Conservation (phyloP, 768 basidiomycete species). For the Daedaleopsis nitida region DNA sequence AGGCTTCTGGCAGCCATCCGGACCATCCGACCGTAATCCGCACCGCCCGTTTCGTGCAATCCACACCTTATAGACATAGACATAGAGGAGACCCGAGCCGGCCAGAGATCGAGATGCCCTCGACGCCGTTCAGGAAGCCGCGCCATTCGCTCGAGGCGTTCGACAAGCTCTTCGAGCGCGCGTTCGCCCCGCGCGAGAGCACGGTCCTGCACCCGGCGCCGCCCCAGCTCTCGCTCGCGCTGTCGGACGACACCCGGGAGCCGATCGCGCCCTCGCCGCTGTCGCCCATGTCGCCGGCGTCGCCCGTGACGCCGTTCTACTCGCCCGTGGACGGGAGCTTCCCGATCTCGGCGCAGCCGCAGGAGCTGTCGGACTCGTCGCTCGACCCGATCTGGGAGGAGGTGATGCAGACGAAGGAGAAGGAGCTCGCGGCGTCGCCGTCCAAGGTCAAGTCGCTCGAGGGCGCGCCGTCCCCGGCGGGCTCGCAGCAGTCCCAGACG, state of each 20-base stretch:
- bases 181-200: conserved; percentile 20
- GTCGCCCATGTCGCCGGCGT: conserved; percentile 7
- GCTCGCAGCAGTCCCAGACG: not conserved
- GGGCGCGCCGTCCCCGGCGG: conserved; percentile 27
- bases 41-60: too few relatives aligned
- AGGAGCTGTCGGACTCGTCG: conserved; percentile 27
- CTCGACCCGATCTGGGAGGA: conserved; percentile 68
- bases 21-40: too few relatives aligned
- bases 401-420: conserved; percentile 65
- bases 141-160: conserved; percentile 22
- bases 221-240: conserved; percentile 1
- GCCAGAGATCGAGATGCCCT: conserved; percentile 2
- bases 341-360: conserved; percentile 18
- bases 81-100: too few relatives aligned
- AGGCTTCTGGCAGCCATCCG: too few relatives aligned
- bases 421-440: conserved; percentile 65
- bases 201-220: not conserved
- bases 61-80: too few relatives aligned
- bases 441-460: conserved; percentile 74
- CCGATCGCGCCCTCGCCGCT: conserved; percentile 10
- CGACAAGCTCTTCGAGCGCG: conserved; percentile 26
- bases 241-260: not conserved
- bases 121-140: conserved; percentile 9
- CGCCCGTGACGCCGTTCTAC: conserved; percentile 12
- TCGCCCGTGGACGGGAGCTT: conserved; percentile 18